A percentile compares a stretch with the other conserved stretches of the same genome.
phyloP scores from a whole-genome alignment of 2,329 filamentous ascomycete species.

The Eurotiales sp. region DNA sequence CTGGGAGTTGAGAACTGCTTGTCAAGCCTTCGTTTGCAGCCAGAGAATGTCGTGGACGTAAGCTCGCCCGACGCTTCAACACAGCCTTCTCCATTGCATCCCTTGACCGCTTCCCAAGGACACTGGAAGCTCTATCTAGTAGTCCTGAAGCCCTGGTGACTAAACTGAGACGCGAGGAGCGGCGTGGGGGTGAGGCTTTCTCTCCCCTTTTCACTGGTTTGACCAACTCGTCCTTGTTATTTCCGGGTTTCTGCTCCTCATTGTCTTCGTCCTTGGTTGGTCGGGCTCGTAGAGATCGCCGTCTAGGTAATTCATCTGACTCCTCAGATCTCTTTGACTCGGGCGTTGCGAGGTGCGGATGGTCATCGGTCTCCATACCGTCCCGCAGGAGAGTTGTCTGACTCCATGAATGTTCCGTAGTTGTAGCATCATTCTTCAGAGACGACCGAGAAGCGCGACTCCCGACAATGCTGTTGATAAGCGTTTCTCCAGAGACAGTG shows the following conservation, averaged over 20 bases:
- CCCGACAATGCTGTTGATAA: constrained; percentile 37
- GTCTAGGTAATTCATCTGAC: constrained; percentile 23
- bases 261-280: constrained; percentile 26
- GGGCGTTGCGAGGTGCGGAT: constrained; percentile 31
- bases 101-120: constrained; percentile 59
- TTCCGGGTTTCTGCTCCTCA: constrained; percentile 16
- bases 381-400: constrained; percentile 22
- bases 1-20: constrained; percentile 21
- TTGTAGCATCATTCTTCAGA: constrained; percentile 39
- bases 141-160: constrained; percentile 43
- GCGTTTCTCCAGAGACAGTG: constrained; percentile 28
- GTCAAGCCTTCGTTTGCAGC: constrained; percentile 24
- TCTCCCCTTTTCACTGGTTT: constrained; percentile 21
- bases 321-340: constrained; percentile 34
- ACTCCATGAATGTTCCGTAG: constrained; percentile 35
- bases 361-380: constrained; percentile 21
- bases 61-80: constrained; percentile 52
- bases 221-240: constrained; percentile 21
- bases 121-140: constrained; percentile 48
- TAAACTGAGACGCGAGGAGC: constrained; percentile 43
- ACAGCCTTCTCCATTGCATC: constrained; percentile 59
- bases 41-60: constrained; percentile 48
- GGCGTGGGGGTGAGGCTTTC: constrained; percentile 28
- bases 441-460: constrained; percentile 34
- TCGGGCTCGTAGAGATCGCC: constrained; percentile 30